Percentiles rank a stretch among this genome's conserved stretches.
These are phyloP conservation scores for Keithomyces neogunnii DNA, from an alignment of 2,329 filamentous ascomycete species.

Conservation along the genomic window DNA sequence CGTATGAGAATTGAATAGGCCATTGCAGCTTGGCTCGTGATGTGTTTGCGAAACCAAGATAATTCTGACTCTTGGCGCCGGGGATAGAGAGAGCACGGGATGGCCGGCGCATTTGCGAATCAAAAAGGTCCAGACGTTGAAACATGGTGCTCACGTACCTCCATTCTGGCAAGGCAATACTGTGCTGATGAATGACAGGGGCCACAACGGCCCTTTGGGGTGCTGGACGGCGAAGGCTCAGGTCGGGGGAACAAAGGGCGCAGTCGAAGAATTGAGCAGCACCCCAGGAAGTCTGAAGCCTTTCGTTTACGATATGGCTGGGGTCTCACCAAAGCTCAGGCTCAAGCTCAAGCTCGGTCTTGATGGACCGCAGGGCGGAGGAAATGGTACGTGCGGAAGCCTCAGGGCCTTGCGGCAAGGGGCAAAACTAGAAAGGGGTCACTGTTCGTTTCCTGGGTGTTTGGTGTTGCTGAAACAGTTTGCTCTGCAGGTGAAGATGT, in stretches of 20 bases:
- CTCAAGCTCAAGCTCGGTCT: neutral
- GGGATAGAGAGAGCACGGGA: neutral
- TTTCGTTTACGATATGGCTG: neutral
- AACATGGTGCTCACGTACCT: conserved; percentile 8
- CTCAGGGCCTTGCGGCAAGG: no score
- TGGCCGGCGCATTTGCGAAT: neutral
- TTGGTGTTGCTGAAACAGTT: neutral
- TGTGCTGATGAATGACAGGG: neutral
- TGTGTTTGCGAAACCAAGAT: neutral
- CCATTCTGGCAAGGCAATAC: conserved; percentile 1
- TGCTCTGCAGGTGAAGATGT: neutral
- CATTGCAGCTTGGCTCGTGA: neutral
- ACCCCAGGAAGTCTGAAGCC: no score
- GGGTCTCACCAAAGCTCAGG: neutral
- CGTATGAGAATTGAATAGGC: neutral
- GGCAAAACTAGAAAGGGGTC: neutral
- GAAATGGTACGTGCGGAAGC: neutral
- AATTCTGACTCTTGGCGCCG: neutral
- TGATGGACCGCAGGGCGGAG: neutral
- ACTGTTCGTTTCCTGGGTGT: neutral
- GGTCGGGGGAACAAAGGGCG: neutral
- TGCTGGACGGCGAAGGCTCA: neutral
- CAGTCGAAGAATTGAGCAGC: neutral
- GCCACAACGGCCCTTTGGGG: neutral
- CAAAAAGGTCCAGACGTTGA: neutral